A percentile compares a stretch with the other conserved stretches of the same genome.
These are phyloP conservation scores for Oryza punctata DNA, from an alignment of 176 grass and related monocot genomes.

Conservation along the genomic window DNA sequence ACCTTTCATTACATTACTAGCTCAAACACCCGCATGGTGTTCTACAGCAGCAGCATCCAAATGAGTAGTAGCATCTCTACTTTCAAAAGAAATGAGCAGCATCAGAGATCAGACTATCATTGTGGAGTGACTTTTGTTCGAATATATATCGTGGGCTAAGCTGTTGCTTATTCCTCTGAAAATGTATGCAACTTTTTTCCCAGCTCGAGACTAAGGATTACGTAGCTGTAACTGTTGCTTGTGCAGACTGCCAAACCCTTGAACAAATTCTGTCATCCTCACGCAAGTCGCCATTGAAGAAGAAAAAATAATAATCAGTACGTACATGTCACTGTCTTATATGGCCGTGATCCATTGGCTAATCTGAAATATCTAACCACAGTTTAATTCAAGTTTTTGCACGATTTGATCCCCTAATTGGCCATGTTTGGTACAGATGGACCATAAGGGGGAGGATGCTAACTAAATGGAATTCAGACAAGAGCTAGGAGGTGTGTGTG, in stretches of 20 bases:
- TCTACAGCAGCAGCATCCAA: not conserved
- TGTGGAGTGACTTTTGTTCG: not conserved
- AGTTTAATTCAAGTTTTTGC: not conserved
- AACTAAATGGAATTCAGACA: not conserved
- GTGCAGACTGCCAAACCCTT: not conserved
- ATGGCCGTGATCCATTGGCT: not conserved
- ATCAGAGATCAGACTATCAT: not conserved
- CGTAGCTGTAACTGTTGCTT: conserved; percentile 25
- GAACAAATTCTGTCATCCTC: not conserved
- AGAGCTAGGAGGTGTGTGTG: not conserved
- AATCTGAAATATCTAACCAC: not conserved
- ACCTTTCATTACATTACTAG: not conserved
- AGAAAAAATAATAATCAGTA: not conserved
- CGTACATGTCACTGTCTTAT: not conserved
- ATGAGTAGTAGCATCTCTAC: not conserved
- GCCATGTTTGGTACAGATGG: conserved; percentile 4
- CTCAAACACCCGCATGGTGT: not conserved
- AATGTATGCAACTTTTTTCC: not conserved
- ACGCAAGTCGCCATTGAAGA: not conserved
- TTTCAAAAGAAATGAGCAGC: not conserved
- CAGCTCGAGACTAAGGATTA: not conserved
- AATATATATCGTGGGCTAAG: not conserved
- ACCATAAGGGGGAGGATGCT: not conserved
- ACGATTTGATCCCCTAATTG: not conserved
- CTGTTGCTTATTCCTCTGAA: not conserved